Evolutionary conservation across 2,329 filamentous ascomycete genomes (phyloP).

Genomic region (Beauveria bassiana): DNA sequence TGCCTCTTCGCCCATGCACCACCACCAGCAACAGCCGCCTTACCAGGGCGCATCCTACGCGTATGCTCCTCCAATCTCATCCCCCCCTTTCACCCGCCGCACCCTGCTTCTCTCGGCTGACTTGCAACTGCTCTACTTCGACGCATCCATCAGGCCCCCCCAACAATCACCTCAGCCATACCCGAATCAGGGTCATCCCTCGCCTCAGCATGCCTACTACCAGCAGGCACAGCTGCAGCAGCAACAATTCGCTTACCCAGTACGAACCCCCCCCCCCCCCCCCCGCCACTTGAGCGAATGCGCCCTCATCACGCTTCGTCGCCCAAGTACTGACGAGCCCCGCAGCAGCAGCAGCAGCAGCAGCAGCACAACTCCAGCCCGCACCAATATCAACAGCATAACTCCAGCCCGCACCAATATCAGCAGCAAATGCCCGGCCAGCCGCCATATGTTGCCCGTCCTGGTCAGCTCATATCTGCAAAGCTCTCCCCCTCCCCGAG

Average conservation of each 20-base stretch:
- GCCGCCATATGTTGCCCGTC: slow-evolving; percentile 37
- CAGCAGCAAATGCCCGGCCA: slow-evolving; percentile 20
- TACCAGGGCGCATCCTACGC: slow-evolving; percentile 2
- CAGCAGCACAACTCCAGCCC: slow-evolving; percentile 19
- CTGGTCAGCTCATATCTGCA: slow-evolving; percentile 30
- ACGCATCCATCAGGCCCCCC: background rate
- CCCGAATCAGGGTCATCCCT: slow-evolving; percentile 32
- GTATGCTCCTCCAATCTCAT: background rate
- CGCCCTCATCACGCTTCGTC: background rate
- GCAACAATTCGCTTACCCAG: slow-evolving; percentile 37
- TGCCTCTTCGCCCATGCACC: slow-evolving; percentile 1
- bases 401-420: slow-evolving; percentile 28
- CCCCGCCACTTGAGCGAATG: background rate
- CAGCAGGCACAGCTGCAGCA: slow-evolving; percentile 40
- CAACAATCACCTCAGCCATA: slow-evolving; percentile 23
- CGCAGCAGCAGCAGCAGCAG: slow-evolving; percentile 20
- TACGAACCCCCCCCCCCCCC: slow-evolving; percentile 18
- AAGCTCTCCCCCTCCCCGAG: background rate
- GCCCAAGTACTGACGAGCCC: background rate
- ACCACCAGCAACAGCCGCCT: background rate
- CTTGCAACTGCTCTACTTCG: background rate
- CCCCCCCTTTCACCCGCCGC: background rate
- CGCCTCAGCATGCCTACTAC: slow-evolving; percentile 36
- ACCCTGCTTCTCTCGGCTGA: background rate
- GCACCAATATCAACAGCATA: slow-evolving; percentile 12